Conservation (phyloP, 805 yeast genomes). For the Candida xiaguanensis region DNA sequence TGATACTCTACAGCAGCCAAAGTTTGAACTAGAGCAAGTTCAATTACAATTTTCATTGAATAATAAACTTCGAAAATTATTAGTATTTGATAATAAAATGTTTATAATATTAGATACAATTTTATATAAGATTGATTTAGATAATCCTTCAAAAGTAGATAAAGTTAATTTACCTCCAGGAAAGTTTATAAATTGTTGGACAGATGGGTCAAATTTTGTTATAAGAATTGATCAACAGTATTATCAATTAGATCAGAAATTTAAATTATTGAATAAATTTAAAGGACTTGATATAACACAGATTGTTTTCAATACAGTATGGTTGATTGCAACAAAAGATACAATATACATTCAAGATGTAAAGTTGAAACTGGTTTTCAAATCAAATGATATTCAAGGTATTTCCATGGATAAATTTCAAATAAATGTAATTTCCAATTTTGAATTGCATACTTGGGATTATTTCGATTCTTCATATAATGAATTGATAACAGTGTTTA, state of each 20-base stretch:
- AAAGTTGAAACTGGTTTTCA: conserved; percentile 27
- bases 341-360: conserved; percentile 23
- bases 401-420: conserved; percentile 20
- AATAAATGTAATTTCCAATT: conserved; percentile 20
- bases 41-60: conserved; percentile 36
- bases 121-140: conserved; percentile 28
- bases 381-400: conserved; percentile 14
- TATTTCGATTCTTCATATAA: conserved; percentile 25
- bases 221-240: conserved; percentile 23
- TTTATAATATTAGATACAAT: conserved; percentile 22
- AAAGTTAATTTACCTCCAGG: conserved; percentile 19
- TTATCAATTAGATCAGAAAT: conserved; percentile 27
- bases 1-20: conserved; percentile 15
- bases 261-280: conserved; percentile 30
- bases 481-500: conserved; percentile 29
- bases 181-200: conserved; percentile 28
- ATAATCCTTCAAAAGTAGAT: conserved; percentile 31
- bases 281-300: conserved; percentile 24
- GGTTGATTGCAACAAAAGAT: conserved; percentile 27
- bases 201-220: conserved; percentile 34
- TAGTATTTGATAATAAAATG: conserved; percentile 35
- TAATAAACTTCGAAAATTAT: conserved; percentile 19
- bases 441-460: conserved; percentile 27
- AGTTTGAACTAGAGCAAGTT: conserved; percentile 32
- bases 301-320: conserved; percentile 21